Conservation (phyloP, 257 asterid species). For the Solanum tarijense region DNA sequence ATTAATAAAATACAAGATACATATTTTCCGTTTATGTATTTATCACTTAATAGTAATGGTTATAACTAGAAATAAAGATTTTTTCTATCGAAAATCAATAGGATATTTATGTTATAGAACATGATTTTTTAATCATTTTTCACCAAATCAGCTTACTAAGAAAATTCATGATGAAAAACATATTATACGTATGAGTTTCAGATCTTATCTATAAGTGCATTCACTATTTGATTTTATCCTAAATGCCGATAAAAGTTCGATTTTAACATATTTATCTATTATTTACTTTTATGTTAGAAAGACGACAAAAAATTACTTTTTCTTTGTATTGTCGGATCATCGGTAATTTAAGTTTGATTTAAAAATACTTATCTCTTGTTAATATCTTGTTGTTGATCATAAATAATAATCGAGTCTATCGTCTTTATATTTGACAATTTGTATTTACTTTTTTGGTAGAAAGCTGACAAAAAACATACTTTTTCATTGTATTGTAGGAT, state of each 20-base stretch:
- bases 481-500: neutral
- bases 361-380: no score
- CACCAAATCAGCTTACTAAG: no score
- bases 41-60: neutral
- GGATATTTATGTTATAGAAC: no score
- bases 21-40: neutral
- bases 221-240: neutral
- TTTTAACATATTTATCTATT: neutral
- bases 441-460: neutral
- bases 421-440: neutral
- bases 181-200: neutral
- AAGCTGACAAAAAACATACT: no score
- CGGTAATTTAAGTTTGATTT: neutral
- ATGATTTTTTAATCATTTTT: no score
- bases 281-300: neutral
- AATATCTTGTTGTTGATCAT: neutral
- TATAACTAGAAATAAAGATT: no score
- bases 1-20: neutral
- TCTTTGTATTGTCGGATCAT: neutral
- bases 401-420: neutral
- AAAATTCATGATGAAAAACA: no score
- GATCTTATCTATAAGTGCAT: neutral
- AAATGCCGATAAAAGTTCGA: neutral
- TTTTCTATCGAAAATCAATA: no score
- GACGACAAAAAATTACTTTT: neutral